phyloP scores from a whole-genome alignment of 2,329 filamentous ascomycete species.

The Hypoxylon sp. region DNA sequence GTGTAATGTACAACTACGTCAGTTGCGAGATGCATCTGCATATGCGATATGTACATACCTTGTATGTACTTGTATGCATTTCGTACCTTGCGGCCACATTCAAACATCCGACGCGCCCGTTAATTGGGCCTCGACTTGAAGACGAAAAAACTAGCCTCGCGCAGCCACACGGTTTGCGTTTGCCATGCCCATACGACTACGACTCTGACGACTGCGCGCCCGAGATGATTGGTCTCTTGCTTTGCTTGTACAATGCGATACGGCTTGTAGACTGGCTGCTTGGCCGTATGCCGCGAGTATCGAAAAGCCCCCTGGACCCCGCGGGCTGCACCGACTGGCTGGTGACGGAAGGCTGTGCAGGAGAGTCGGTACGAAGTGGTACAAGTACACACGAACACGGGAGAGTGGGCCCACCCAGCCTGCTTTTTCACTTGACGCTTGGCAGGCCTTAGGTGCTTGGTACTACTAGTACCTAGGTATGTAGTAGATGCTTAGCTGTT shows the following conservation, averaged over 20 bases:
- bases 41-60: too few relatives aligned
- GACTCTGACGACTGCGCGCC: too few relatives aligned
- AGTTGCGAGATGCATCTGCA: not conserved
- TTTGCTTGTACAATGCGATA: too few relatives aligned
- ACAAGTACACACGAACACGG: constrained; percentile 32
- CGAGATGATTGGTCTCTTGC: too few relatives aligned
- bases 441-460: too few relatives aligned
- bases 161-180: too few relatives aligned
- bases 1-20: not conserved
- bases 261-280: too few relatives aligned
- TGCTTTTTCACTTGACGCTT: constrained; percentile 30
- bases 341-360: constrained; percentile 33
- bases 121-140: too few relatives aligned
- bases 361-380: constrained; percentile 18
- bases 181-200: too few relatives aligned
- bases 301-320: constrained; percentile 5
- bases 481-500: constrained; percentile 4
- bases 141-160: constrained; percentile 15
- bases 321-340: constrained; percentile 13
- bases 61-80: not conserved
- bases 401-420: constrained; percentile 22
- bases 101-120: not conserved
- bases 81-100: constrained; percentile 9
- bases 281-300: constrained; percentile 6
- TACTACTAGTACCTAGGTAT: not conserved